Evolutionary conservation across 352 stramenopile genomes (phyloP), one percentile per base, ranked within the genome.

Genomic region (Globisporangium nagaii): DNA sequence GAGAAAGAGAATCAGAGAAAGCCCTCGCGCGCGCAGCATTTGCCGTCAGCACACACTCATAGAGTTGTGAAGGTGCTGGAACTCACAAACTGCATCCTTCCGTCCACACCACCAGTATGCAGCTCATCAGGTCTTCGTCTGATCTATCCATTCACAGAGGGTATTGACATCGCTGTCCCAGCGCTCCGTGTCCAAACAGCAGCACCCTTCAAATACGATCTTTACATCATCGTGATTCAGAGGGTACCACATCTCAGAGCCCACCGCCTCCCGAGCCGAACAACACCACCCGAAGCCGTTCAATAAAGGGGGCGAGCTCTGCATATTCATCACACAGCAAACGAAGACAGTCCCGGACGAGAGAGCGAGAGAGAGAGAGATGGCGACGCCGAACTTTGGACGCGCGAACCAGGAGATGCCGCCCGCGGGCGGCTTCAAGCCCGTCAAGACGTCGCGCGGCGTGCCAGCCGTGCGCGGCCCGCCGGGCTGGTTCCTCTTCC

Each of bases 351-450:
- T 43, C 37, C 37, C 32, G 9, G n/a, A 22, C 8, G 20, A 47
- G 19, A 30, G n/a, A n/a, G n/a, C n/a, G n/a, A 51, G 36, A 58
- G 22, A n/a, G n/a, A n/a, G 19, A 35, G 35, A 43, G 56, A 93
- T 93, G 84, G 81, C 84, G 60, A 93, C 84, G 69, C 84, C 84
- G 54, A 76, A 93, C 69, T 92, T 83, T 69, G 64, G 71, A 34
- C 40, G 66, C 36, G 66, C 81, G 25, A 88, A 79, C 62, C 84
- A 93, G 71, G 84, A 93, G 64, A 92, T 93, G 84, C 84, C 84
- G 42, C 84, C 84, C 9, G 61, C 73, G 45, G 81, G 81, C 48
- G 84, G 84, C 66, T 93, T 90, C 70, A 80, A 82, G 55, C 62
- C 71, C 32, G 55, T 86, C 61, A 82, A 80, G 64, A 88, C 76